Evolutionary conservation across 148 eudicot species (phyloP), one percentile per base, ranked within the genome.

Genomic region (Cornus kousa): DNA sequence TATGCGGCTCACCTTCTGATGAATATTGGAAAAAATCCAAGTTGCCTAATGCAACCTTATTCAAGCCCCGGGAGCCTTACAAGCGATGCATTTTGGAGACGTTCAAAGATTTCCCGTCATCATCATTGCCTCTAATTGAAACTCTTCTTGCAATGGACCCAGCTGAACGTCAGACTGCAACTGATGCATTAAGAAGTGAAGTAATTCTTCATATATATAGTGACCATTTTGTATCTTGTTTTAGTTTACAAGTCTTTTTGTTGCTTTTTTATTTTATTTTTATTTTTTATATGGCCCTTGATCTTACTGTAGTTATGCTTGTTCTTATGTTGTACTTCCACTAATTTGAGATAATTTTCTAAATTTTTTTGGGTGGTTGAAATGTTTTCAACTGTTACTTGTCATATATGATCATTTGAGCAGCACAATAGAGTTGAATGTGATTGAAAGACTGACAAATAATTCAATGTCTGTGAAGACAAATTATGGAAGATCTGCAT

Each of bases 1-100:
- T 92, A 31, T 92, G 97, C 81, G 97, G 97, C 39, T 92, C 97
- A 23, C 97, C 97, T 85, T 89, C 97, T 67, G 97, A 92, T 76
- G 97, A 92, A 71, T 92, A 91, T 80, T 92, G 97, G 97, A 92
- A 89, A 85, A 92, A 85, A 77, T 90, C 91, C 59, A 92, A 89
- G 86, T 81, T 92, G 84, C 97, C 97, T 43, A 91, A 92, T 88
- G 94, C 97, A 81, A 91, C 93, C 46, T 80, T 92, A 74, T 92
- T 90, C 73, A 91, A 85, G 86, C 97, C 97, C 28, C 90, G 91
- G 71, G 93, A 92, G 43, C 91, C 97, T 7, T 92, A 92, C 84
- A 92, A 85, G 85, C 85, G 97, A 84, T 87, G 85, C 73, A 86
- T 92, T 72, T 79, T 88, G 62, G 93, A 91, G 83, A 88, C 89